Percentiles rank a stretch among this genome's conserved stretches.
These are phyloP conservation scores for Fusarium metavorans DNA, from an alignment of 2,329 filamentous ascomycete species.

Conservation along the genomic window DNA sequence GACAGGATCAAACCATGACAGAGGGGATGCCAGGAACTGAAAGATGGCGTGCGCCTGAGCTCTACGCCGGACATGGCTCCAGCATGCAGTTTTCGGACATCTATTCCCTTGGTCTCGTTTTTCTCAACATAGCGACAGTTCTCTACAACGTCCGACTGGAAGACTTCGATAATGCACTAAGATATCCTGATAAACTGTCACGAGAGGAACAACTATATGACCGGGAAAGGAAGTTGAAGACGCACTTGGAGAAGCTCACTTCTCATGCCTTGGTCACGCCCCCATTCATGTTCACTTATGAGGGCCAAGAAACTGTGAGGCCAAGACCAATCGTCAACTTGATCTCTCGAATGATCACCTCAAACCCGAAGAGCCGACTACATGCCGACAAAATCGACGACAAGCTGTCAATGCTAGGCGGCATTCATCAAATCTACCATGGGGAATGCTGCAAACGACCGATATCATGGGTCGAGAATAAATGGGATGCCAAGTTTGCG, in stretches of 20 bases:
- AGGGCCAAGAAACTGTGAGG: conserved; percentile 53
- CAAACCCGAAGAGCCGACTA: conserved; percentile 48
- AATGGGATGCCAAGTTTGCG: conserved; percentile 52
- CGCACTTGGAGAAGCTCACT: conserved; percentile 51
- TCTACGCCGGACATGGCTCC: conserved; percentile 51
- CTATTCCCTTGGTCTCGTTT: conserved; percentile 61
- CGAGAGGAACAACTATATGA: conserved; percentile 49
- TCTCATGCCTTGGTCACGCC: conserved; percentile 50
- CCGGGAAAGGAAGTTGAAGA: conserved; percentile 51
- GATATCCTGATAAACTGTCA: conserved; percentile 41
- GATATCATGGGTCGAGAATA: conserved; percentile 51
- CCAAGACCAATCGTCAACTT: conserved; percentile 56
- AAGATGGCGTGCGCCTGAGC: conserved; percentile 61
- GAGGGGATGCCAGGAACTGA: conserved; percentile 55
- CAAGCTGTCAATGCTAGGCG: conserved; percentile 59
- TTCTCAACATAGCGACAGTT: conserved; percentile 58
- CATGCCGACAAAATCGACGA: conserved; percentile 53
- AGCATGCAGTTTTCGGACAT: conserved; percentile 62
- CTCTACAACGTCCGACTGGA: conserved; percentile 55
- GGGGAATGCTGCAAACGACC: conserved; percentile 58
- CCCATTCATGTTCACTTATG: conserved; percentile 53
- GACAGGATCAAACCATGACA: conserved; percentile 59
- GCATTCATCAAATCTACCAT: conserved; percentile 62
- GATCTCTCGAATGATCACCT: conserved; percentile 51
- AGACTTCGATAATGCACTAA: conserved; percentile 55